These are phyloP conservation scores for Acacia pycnantha DNA, from an alignment of 331 rosid genomes.

Conservation along the genomic window DNA sequence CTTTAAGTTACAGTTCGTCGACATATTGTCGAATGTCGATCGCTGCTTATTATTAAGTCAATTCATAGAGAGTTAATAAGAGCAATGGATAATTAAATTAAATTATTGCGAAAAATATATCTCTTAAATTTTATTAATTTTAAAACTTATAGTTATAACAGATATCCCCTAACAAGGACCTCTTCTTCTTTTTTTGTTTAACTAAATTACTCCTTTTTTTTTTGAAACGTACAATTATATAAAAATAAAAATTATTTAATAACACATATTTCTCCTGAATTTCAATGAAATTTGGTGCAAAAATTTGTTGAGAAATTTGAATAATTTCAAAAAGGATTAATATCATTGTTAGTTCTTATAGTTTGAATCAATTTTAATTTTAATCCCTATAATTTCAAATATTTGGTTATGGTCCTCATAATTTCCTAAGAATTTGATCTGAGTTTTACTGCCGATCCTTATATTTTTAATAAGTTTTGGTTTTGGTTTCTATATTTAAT, in stretches of 20 bases:
- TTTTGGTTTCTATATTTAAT: too few species aligned
- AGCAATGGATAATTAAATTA: background rate
- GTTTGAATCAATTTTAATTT: too few species aligned
- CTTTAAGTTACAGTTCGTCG: background rate
- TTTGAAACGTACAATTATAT: background rate
- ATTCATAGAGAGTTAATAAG: background rate
- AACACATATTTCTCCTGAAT: background rate
- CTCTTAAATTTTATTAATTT: background rate
- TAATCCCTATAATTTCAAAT: too few species aligned
- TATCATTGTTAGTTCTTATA: too few species aligned
- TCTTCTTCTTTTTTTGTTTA: background rate
- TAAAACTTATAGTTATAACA: background rate
- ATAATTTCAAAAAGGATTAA: too few species aligned
- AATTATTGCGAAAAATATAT: background rate
- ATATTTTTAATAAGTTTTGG: too few species aligned
- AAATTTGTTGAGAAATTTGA: background rate
- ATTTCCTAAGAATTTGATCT: too few species aligned
- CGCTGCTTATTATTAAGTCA: background rate
- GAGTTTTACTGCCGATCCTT: rapidly evolving
- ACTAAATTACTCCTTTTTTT: background rate
- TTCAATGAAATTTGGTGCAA: background rate
- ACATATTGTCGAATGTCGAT: background rate
- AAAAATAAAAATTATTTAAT: too few species aligned
- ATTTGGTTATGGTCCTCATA: too few species aligned
- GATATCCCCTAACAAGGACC: background rate